Conservation (phyloP, 495 filamentous ascomycete species). For the Neurospora sp. region DNA sequence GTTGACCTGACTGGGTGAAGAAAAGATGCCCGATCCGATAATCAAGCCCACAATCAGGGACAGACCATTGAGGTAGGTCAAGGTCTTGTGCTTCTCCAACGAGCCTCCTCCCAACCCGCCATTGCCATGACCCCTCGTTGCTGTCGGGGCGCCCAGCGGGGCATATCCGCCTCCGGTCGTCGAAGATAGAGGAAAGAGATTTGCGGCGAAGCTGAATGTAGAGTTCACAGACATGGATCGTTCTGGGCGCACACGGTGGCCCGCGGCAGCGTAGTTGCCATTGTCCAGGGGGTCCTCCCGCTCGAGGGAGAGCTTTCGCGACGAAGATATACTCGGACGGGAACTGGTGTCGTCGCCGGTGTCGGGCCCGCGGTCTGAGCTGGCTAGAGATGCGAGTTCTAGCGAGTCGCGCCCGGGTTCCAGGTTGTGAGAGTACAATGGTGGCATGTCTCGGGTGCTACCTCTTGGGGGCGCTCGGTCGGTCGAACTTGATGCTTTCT, state of each 20-base stretch:
- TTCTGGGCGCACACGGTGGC: conserved; percentile 33
- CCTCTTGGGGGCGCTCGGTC: not conserved
- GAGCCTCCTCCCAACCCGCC: conserved; percentile 42
- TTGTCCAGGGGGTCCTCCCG: conserved; percentile 69
- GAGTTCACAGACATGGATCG: conserved; percentile 85
- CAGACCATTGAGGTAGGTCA: conserved; percentile 89
- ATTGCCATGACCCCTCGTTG: conserved; percentile 32
- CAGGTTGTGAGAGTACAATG: conserved; percentile 37
- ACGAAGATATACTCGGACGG: conserved; percentile 76
- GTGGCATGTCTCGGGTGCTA: conserved; percentile 22
- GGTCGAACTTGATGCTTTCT: not conserved
- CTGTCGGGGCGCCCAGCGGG: conserved; percentile 62
- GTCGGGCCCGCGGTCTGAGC: conserved; percentile 57
- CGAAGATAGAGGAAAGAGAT: conserved; percentile 85
- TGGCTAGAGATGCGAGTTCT: conserved; percentile 89
- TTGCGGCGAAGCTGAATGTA: conserved; percentile 85
- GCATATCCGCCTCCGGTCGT: conserved; percentile 65
- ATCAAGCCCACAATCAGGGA: conserved; percentile 85
- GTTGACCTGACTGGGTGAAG: conserved; percentile 89
- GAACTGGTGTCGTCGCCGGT: conserved; percentile 54
- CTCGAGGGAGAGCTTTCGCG: conserved; percentile 80
- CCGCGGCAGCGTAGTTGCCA: conserved; percentile 38
- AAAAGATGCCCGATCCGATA: conserved; percentile 97
- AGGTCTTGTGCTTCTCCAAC: conserved; percentile 86
- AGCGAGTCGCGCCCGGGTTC: conserved; percentile 72